Base-by-base conservation (phyloP, 2,329 filamentous ascomycete species). In the Exophiala sp. region DNA sequence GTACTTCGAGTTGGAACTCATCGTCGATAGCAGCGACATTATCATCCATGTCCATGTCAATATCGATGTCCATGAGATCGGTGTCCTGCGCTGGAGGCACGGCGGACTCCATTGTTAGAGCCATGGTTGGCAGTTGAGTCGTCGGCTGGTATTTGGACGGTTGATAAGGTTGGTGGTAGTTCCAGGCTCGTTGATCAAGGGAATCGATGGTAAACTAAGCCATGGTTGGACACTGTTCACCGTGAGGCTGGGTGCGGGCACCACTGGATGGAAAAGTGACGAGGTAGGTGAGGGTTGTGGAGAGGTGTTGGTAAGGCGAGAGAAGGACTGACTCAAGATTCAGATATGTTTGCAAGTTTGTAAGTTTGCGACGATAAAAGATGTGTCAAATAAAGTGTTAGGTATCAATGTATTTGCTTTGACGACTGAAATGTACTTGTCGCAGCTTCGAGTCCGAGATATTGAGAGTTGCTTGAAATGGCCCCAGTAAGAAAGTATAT, bases 51-150 rank as follows among this genome's bases (percentile, higher is more conserved):
- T 64, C 62, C 55, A 64, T 63, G 43, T 64, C 62, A 47, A 64
- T 63, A 46, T 64, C 62, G 41, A 64, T 63, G 45, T 64, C 62
- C 62, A 64, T 64, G 16, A 59, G 47, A 44, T 64, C 62, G 49
- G 60, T 54, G 35, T 59, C 55, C 49, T 55, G 47, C 36, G 58
- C 49, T 53, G 56, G 24, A 7, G 50, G 45, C 57, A 53, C 38
- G 32, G 47, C 29, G 12, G 60, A 47, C 10, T 48, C 40, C 55
- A 63, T 61, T 29, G 59, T 55, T 11, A 63, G 49, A 47, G 61
- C 61, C 61, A 63, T 63, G 20, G 24, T 9, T 43, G 14, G 20
- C 11, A 41, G 39, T 10, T 6, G 41, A 43, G 55, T 52, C 33
- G 21, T 34, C 8, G 14, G 20, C 16, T 32, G 38, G 16, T 16